Percentiles rank a stretch among this genome's conserved stretches.
Evolutionary conservation across 2,329 filamentous ascomycete species (phyloP).

Genomic region (Tolypocladium nubicola): DNA sequence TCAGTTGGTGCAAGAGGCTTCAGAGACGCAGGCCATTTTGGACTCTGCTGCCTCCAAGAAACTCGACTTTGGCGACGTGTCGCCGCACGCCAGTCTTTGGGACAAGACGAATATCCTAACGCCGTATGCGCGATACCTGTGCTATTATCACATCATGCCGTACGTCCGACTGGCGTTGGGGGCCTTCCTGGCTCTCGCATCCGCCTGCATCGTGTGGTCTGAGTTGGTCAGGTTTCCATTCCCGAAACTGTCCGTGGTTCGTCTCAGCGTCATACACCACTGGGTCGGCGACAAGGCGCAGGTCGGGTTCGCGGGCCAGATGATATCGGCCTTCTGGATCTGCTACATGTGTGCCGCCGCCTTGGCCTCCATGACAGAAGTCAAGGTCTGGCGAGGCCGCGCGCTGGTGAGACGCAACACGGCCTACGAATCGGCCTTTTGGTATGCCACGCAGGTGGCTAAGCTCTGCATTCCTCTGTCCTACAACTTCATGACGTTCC

Average conservation of each 20-base stretch:
- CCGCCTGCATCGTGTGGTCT: slow-evolving; percentile 81
- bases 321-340: slow-evolving; percentile 79
- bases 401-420: slow-evolving; percentile 86
- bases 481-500: slow-evolving; percentile 93
- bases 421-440: slow-evolving; percentile 85
- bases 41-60: slow-evolving; percentile 73
- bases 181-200: slow-evolving; percentile 61
- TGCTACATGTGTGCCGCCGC: slow-evolving; percentile 93
- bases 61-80: slow-evolving; percentile 59
- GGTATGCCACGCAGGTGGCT: slow-evolving; percentile 90
- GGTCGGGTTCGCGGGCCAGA: slow-evolving; percentile 77
- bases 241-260: slow-evolving; percentile 62
- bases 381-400: slow-evolving; percentile 95
- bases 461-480: slow-evolving; percentile 84
- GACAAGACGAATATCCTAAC: slow-evolving; percentile 54
- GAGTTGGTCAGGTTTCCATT: slow-evolving; percentile 80
- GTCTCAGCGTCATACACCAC: slow-evolving; percentile 62
- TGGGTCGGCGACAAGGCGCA: slow-evolving; percentile 60
- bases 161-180: slow-evolving; percentile 54
- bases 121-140: slow-evolving; percentile 70
- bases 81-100: slow-evolving; percentile 43
- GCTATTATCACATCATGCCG: slow-evolving; percentile 66
- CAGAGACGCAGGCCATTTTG: slow-evolving; percentile 68
- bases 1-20: slow-evolving; percentile 61
- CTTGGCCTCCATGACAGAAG: slow-evolving; percentile 77